Evolutionary conservation across 2,329 filamentous ascomycete species (phyloP), one percentile per base, ranked within the genome.

Genomic region (Hymenoscyphus fraxineus): DNA sequence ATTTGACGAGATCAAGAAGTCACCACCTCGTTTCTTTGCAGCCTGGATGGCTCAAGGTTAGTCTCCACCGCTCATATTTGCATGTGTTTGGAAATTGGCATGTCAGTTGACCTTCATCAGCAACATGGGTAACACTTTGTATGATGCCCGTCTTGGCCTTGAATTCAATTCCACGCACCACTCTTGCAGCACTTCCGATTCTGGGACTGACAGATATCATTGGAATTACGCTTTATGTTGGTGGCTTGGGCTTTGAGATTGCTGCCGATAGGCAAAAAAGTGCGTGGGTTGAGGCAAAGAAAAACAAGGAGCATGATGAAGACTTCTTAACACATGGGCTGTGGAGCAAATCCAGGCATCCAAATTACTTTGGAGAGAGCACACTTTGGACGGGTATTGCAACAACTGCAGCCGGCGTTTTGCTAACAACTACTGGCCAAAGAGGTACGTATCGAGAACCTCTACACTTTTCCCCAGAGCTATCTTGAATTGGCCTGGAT

Each of bases 341-440:
- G 41, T 91, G 87, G 84, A 78, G 79, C 6, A 81, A 82, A 72
- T 84, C 80, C 58, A 77, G 86, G 66, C 86, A 89, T 75, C 88
- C 88, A 0, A 89, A 91, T 72, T 91, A 91, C 77, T 89, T 91
- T 73, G 64, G 88, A n/a, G 88, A 91, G 75, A 82, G 80, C 35
- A 88, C 85, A 12, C 78, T 91, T 39, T 91, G 88, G 88, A 86
- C 83, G 0, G 88, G 88, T 1, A 83, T 91, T 64, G 86, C 88
- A 0, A 83, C 85, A 5, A 76, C 80, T 0, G 81, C 85, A 0
- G 85, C 82, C 0, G 86, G 87, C 0, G 78, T 85, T 0, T 77
- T 91, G 59, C 75, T 83, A 1, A 78, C 79, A 15, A 77, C 76
- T n/a, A 80, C 83, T 0, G 83, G 84, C 1, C 84, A 86, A 73